Conservation (phyloP, 164 flowering plant species). For the Vitis labrusca region DNA sequence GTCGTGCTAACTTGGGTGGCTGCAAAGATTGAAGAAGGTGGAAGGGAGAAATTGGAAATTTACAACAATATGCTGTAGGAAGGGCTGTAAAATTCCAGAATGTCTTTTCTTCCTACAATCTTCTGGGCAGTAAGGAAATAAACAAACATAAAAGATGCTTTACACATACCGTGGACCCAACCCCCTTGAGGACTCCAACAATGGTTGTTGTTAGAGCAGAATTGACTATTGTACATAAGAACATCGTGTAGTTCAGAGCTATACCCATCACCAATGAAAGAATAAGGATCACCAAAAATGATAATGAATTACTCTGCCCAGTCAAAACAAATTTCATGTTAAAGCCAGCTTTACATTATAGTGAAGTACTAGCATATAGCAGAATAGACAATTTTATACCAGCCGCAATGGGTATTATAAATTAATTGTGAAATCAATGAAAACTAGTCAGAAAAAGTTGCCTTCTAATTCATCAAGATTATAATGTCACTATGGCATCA, state of each 20-base stretch:
- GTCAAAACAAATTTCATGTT: constrained; percentile 10
- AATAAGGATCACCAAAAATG: constrained; percentile 66
- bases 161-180: constrained; percentile 85
- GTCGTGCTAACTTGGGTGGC: no score
- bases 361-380: no score
- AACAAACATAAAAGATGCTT: background rate
- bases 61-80: no score
- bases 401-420: no score
- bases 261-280: constrained; percentile 96
- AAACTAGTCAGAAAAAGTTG: no score
- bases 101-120: background rate
- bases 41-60: no score
- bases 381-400: no score
- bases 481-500: no score
- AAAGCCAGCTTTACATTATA: background rate
- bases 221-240: constrained; percentile 92
- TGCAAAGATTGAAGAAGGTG: no score
- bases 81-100: no score
- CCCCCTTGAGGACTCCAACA: constrained; percentile 98
- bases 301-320: constrained; percentile 66
- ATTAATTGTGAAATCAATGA: no score
- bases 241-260: constrained; percentile 94
- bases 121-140: background rate
- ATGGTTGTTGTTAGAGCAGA: constrained; percentile 98
- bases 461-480: no score